Evolutionary conservation across 225 moss, liverwort and hornwort genomes (phyloP).

Genomic region (Antitrichia curtipendula): DNA sequence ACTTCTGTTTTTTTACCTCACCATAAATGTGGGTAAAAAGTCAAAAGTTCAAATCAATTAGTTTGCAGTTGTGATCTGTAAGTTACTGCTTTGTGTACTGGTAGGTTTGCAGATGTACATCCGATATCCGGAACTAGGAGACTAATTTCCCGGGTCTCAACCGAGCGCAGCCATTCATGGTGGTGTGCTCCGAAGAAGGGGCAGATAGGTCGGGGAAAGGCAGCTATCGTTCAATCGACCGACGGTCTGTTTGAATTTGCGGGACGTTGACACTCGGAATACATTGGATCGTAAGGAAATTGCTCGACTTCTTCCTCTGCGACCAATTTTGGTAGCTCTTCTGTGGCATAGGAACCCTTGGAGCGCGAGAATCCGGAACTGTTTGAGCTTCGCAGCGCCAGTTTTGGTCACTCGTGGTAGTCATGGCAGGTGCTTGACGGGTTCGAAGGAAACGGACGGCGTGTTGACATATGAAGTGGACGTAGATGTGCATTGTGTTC

Average conservation of each 20-base stretch:
- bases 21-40: not conserved
- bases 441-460: not conserved
- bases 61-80: not conserved
- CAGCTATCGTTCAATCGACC: not conserved
- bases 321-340: not conserved
- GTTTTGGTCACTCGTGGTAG: not conserved
- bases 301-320: not conserved
- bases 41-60: not conserved
- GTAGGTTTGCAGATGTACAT: no score
- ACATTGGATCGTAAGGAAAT: not conserved
- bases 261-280: not conserved
- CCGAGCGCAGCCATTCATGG: not conserved
- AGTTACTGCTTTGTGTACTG: not conserved
- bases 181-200: not conserved
- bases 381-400: not conserved
- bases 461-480: not conserved
- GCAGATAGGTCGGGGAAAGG: not conserved
- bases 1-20: not conserved
- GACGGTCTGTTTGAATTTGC: not conserved
- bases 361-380: not conserved
- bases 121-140: not conserved
- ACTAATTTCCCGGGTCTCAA: not conserved
- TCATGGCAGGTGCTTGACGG: not conserved
- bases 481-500: not conserved
- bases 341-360: not conserved